These are phyloP conservation scores for Melampsora medusae DNA, from an alignment of 1,284 basidiomycete genomes.

Conservation along the genomic window DNA sequence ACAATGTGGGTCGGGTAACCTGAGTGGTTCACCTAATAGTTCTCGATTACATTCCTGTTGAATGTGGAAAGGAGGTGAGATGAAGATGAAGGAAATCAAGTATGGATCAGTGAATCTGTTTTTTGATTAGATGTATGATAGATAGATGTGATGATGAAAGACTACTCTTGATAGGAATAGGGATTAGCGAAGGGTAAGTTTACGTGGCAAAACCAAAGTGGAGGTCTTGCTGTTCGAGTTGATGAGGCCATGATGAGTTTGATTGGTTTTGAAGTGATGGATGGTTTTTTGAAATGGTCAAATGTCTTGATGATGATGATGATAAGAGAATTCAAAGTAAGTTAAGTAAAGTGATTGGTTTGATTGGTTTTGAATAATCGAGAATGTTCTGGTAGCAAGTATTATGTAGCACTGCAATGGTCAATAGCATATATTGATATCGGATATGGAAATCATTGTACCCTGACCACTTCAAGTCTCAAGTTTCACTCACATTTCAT, in stretches of 20 bases:
- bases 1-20: constrained; percentile 34
- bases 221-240: background rate
- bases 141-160: background rate
- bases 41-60: constrained; percentile 15
- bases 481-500: too few relatives aligned
- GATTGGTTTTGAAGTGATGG: background rate
- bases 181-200: constrained; percentile 6
- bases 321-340: too few relatives aligned
- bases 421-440: too few relatives aligned
- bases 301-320: background rate
- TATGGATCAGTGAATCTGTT: background rate
- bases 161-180: constrained; percentile 3
- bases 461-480: too few relatives aligned
- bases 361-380: background rate
- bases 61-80: background rate
- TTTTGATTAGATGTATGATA: background rate
- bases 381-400: too few relatives aligned
- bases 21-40: constrained; percentile 3
- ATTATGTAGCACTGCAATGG: too few relatives aligned
- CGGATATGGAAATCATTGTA: too few relatives aligned
- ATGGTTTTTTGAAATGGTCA: background rate
- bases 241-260: background rate
- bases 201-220: constrained; percentile 8
- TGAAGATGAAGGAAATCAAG: background rate
- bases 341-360: background rate